A percentile compares a stretch with the other conserved stretches of the same genome.
These are phyloP conservation scores for Oryza glaberrima DNA, from an alignment of 176 grass and related monocot genomes.

Conservation along the genomic window DNA sequence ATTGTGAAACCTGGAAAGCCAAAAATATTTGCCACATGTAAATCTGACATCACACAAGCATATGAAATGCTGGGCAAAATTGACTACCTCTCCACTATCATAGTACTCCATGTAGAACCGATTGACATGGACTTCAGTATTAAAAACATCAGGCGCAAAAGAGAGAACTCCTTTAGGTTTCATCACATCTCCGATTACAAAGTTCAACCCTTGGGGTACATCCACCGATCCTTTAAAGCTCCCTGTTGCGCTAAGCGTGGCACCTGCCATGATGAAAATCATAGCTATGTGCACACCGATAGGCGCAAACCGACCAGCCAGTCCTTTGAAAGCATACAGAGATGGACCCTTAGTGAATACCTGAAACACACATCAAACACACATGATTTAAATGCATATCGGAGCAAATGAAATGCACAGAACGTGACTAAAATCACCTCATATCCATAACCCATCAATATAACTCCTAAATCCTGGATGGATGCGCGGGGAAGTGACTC, in stretches of 20 bases:
- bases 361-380: constrained; percentile 42
- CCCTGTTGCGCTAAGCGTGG: constrained; percentile 80
- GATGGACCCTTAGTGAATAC: constrained; percentile 84
- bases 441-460: constrained; percentile 95
- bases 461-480: constrained; percentile 78
- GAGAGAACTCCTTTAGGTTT: constrained; percentile 76
- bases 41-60: not conserved
- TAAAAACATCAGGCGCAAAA: constrained; percentile 60
- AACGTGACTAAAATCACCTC: constrained; percentile 56
- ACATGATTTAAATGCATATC: not conserved
- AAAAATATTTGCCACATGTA: not conserved
- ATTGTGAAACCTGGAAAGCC: constrained; percentile 78
- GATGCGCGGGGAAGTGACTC: constrained; percentile 84
- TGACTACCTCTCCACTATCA: constrained; percentile 90
- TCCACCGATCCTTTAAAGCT: constrained; percentile 86
- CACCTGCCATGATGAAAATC: constrained; percentile 94
- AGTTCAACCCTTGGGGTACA: constrained; percentile 93
- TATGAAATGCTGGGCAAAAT: not conserved
- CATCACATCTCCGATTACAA: constrained; percentile 89
- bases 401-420: not conserved
- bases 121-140: constrained; percentile 93
- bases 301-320: constrained; percentile 78
- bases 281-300: constrained; percentile 92
- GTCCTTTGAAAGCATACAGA: constrained; percentile 87
- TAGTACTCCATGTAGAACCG: constrained; percentile 98